Evolutionary conservation across 2,329 filamentous ascomycete genomes (phyloP).

Genomic region (Neonectria faginata): DNA sequence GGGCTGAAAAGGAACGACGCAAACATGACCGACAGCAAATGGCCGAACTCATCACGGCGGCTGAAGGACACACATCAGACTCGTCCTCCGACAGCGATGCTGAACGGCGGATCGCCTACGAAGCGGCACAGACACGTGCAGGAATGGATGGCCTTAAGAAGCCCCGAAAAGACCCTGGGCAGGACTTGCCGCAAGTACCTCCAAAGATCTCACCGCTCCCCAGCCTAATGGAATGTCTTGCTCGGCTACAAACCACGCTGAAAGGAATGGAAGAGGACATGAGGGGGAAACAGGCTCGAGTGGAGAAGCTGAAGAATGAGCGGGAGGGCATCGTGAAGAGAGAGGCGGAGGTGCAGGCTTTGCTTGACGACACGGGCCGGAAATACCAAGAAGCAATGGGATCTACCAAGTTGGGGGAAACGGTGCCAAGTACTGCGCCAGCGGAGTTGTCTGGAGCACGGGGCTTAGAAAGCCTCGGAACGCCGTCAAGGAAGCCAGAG

Average conservation of each 20-base stretch:
- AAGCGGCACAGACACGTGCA: conserved; percentile 84
- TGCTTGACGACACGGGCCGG: conserved; percentile 84
- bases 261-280: conserved; percentile 73
- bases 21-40: conserved; percentile 79
- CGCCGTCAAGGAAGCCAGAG: conserved; percentile 41
- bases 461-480: conserved; percentile 53
- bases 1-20: conserved; percentile 79
- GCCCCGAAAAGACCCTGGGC: conserved; percentile 51
- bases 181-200: conserved; percentile 67
- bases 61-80: conserved; percentile 74
- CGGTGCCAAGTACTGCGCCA: conserved; percentile 26
- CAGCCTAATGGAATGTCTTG: conserved; percentile 74
- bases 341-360: conserved; percentile 82
- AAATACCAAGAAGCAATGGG: conserved; percentile 63
- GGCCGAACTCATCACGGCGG: conserved; percentile 83
- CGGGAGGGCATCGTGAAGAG: conserved; percentile 74
- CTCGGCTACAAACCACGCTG: conserved; percentile 71
- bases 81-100: conserved; percentile 77
- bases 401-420: conserved; percentile 39
- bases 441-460: conserved; percentile 47
- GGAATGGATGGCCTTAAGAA: conserved; percentile 81
- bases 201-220: conserved; percentile 84
- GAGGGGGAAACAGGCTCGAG: conserved; percentile 68
- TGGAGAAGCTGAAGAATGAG: conserved; percentile 76
- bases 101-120: conserved; percentile 83